These are phyloP conservation scores for Candida railenensis DNA, from an alignment of 805 yeast species.

Conservation along the genomic window DNA sequence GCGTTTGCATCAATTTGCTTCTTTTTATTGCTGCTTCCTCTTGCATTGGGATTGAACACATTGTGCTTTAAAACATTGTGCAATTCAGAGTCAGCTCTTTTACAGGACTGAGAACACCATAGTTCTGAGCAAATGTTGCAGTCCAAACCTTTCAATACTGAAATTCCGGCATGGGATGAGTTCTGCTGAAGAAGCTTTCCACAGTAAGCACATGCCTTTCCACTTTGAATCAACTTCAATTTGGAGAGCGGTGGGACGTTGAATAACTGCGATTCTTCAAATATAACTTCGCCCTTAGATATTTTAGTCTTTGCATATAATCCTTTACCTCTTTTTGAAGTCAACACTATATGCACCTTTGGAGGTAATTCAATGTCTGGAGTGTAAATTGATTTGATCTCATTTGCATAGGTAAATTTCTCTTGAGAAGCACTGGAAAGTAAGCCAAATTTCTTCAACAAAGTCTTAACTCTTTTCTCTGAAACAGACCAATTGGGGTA, in stretches of 20 bases:
- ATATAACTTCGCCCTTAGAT: slow-evolving; percentile 50
- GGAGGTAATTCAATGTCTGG: slow-evolving; percentile 43
- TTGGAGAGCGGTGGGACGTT: slow-evolving; percentile 70
- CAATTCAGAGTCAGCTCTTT: slow-evolving; percentile 44
- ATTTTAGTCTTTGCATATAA: slow-evolving; percentile 51
- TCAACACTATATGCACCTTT: slow-evolving; percentile 45
- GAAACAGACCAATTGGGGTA: slow-evolving; percentile 65
- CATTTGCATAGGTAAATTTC: slow-evolving; percentile 50
- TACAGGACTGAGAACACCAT: slow-evolving; percentile 72
- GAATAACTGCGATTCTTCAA: slow-evolving; percentile 62
- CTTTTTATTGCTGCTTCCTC: slow-evolving; percentile 30
- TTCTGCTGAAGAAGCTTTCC: slow-evolving; percentile 49
- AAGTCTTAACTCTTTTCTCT: slow-evolving; percentile 52
- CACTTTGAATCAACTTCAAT: slow-evolving; percentile 52
- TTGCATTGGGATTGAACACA: slow-evolving; percentile 22
- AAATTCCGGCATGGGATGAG: slow-evolving; percentile 22
- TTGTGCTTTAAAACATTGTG: slow-evolving; percentile 63
- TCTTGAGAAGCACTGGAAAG: slow-evolving; percentile 29
- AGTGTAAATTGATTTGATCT: slow-evolving; percentile 51
- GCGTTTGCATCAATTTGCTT: slow-evolving; percentile 42
- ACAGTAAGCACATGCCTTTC: slow-evolving; percentile 74
- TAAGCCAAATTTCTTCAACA: slow-evolving; percentile 58
- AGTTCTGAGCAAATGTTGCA: slow-evolving; percentile 63
- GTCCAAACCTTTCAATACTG: slow-evolving; percentile 51
- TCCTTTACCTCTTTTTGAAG: slow-evolving; percentile 60